Base-by-base conservation (phyloP, 2,329 filamentous ascomycete species). In the Rasamsonia emersonii region DNA sequence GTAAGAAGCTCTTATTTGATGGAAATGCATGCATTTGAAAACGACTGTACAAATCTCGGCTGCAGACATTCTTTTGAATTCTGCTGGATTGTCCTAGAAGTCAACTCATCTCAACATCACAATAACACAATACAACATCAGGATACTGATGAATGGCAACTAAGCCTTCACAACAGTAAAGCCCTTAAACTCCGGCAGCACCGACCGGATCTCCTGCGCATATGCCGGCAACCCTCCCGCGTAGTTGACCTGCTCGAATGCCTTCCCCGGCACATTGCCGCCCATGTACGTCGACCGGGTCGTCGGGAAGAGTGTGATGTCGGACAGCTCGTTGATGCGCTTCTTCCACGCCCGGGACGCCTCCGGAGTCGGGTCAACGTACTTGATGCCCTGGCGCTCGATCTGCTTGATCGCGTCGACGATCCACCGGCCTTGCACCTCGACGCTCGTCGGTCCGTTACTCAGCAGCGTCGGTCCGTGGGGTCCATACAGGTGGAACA, bases 341-440 rank as follows among this genome's bases (percentile, higher is more conserved):
- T 66, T 46, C 45, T 68, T 73, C 70, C 71, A 79, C 10, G 53
- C 46, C 9, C 62, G 45, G 9, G 64, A 59, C 0, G 67, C 67
- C 29, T 71, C 65, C 0, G 40, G 28, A 21, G 58, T 65, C 1
- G 70, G 61, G 37, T 75, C 64, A 28, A 78, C 64, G 38, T 67
- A 70, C 42, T 64, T 65, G 46, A 74, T 53, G 2, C 54, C 52
- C 18, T 69, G 52, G 1, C 42, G 39, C 35, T 61, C 49, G 44
- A 74, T 66, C 45, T 71, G 64, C 20, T 58, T 52, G 32, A 79
- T 71, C 25, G 51, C 49, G 28, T 71, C 64, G 10, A 60, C 56
- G 32, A 78, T 68, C 71, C 71, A 77, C 0, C 67, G 52, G 1
- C 69, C 70, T 42, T 78, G 73, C 0, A 72, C 42, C 42, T 75